Evolutionary conservation across 345 rosid genomes (phyloP), one percentile per base, ranked within the genome.

Genomic region (Eucalyptus caleyi): DNA sequence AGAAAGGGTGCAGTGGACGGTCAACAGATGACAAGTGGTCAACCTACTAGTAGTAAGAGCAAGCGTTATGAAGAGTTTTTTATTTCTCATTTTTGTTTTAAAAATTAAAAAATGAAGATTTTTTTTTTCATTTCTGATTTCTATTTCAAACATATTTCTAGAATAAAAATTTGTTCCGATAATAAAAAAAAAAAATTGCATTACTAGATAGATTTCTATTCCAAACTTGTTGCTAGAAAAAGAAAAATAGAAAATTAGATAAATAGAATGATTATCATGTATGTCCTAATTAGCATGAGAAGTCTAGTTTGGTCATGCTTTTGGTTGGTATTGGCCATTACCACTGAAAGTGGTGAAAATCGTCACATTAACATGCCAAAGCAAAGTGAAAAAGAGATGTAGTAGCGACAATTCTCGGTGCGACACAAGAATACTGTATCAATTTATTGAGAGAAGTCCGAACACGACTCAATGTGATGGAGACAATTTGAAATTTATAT

Each of bases 141-240:
- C 0, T 51, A 0, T 51, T 7, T 0, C 9, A 51, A 51, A 51
- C 4, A 2, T 51, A 51, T 18, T 18, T 51, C 0, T 51, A 18
- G 9, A 51, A 9, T 51, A 51, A 51, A 51, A 3, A 51, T 51
- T 51, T 51, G 21, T 51, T 51, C 0, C 2, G 0, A 51, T 51
- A 51, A 51, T 6, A 0, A 50, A 51, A 1, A 50, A 51, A 51
- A 51, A 16, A 34, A 51, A 18, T 51, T 51, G 2, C 3, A 51
- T 51, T 51, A 18, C 9, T 7, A 51, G 8, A 51, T 6, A 0
- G 0, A 51, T 51, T 51, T 51, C 0, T 1, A 0, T 51, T 51
- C 4, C 19, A 51, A 16, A 16, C 54, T 0, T 7, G 0, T 50
- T 6, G 16, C 1, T 51, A 0, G 0, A 1, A 51, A 51, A 0